These are phyloP conservation scores for Coffea eugenioides DNA, from an alignment of 257 asterid species.

Conservation along the genomic window DNA sequence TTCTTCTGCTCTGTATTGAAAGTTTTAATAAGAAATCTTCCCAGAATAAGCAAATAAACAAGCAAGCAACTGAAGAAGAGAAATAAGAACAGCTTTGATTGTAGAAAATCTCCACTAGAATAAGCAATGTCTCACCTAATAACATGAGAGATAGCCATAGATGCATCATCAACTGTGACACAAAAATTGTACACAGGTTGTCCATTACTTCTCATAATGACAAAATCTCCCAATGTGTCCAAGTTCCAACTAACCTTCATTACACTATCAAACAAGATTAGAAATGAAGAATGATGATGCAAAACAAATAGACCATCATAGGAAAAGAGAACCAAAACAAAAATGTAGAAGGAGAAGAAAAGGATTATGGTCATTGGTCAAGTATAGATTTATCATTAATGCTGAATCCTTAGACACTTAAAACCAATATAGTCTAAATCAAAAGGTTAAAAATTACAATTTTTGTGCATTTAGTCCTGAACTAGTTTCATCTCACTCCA, in stretches of 20 bases:
- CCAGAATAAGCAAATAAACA: conserved; percentile 12
- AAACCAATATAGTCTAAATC: not conserved
- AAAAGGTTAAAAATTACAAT: not conserved
- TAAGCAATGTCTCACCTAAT: conserved; percentile 52
- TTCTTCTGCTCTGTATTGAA: conserved; percentile 83
- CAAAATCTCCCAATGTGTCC: conserved; percentile 96
- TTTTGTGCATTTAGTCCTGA: not conserved
- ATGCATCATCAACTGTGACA: conserved; percentile 95
- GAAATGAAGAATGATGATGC: conserved; percentile 18
- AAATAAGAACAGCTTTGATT: not conserved
- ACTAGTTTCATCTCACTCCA: not conserved
- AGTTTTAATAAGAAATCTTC: conserved; percentile 21
- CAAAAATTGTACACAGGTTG: conserved; percentile 98
- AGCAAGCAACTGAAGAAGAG: conserved; percentile 9
- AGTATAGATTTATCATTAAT: not conserved
- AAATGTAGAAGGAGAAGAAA: not conserved
- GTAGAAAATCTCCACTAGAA: not conserved
- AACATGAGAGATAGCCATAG: conserved; percentile 97
- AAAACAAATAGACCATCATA: conserved; percentile 7
- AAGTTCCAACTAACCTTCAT: conserved; percentile 88
- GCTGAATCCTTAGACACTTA: not conserved
- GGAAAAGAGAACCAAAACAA: conserved; percentile 5
- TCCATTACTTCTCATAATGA: conserved; percentile 98
- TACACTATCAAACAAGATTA: conserved; percentile 56
- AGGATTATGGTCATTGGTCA: not conserved